Percentiles rank a stretch among this genome's conserved stretches.
phyloP scores from a whole-genome alignment of 2,329 filamentous ascomycete species.

The Sarocladium strictum region DNA sequence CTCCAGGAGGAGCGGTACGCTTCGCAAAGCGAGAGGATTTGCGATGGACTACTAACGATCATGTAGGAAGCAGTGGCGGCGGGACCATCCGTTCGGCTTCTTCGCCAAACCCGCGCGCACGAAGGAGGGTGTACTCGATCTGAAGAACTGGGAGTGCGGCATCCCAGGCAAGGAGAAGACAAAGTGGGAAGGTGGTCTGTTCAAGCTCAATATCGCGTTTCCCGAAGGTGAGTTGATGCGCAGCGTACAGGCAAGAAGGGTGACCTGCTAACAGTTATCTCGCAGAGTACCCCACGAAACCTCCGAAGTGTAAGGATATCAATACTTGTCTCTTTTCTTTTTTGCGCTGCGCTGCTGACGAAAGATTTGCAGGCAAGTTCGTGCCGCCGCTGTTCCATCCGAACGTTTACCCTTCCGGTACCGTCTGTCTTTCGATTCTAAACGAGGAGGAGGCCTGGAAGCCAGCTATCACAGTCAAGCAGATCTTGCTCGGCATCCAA shows the following conservation, averaged over 20 bases:
- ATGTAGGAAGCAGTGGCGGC: slow-evolving; percentile 87
- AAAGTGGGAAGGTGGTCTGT: slow-evolving; percentile 94
- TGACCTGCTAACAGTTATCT: neutral
- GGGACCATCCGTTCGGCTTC: slow-evolving; percentile 96
- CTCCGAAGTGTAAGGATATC: slow-evolving; percentile 80
- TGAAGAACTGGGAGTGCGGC: slow-evolving; percentile 95
- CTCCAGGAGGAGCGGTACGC: slow-evolving; percentile 81
- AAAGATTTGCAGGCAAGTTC: slow-evolving; percentile 70
- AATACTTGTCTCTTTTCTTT: neutral
- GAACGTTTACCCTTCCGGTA: slow-evolving; percentile 97
- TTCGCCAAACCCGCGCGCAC: slow-evolving; percentile 84
- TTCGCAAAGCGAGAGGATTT: neutral
- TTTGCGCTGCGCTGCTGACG: neutral
- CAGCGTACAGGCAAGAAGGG: neutral
- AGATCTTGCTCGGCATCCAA: slow-evolving; percentile 93
- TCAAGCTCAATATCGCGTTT: slow-evolving; percentile 89
- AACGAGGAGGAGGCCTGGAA: slow-evolving; percentile 99
- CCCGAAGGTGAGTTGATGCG: slow-evolving; percentile 69
- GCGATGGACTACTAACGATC: neutral
- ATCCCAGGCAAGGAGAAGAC: slow-evolving; percentile 96
- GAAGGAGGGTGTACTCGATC: slow-evolving; percentile 73
- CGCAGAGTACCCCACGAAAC: slow-evolving; percentile 94
- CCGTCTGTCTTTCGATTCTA: slow-evolving; percentile 91
- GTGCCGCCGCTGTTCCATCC: slow-evolving; percentile 93
- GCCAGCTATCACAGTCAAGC: slow-evolving; percentile 96